These are phyloP conservation scores for Lentinula sp. DNA, from an alignment of 768 basidiomycete species.

Conservation along the genomic window DNA sequence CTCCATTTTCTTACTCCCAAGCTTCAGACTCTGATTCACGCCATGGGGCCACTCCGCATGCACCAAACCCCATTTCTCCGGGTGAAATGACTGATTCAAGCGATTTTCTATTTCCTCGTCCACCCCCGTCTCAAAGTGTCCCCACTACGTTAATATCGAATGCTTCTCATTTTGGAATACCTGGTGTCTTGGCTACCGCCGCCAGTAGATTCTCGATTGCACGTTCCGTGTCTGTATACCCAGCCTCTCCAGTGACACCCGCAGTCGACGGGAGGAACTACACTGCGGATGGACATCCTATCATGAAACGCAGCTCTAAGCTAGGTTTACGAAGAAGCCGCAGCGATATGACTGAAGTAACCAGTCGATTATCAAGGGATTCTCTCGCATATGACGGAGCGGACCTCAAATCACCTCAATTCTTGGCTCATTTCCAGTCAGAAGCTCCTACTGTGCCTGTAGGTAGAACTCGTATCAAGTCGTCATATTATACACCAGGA, in stretches of 20 bases:
- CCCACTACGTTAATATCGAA: constrained; percentile 1
- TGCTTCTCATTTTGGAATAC: neutral
- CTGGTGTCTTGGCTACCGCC: constrained; percentile 4
- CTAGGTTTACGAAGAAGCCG: constrained; percentile 18
- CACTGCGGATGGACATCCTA: constrained; percentile 35
- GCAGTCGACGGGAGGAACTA: constrained; percentile 24
- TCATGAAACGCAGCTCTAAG: constrained; percentile 31
- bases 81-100: neutral
- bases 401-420: constrained; percentile 39
- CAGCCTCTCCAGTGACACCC: constrained; percentile 24
- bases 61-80: neutral
- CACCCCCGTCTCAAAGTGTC: constrained; percentile 2
- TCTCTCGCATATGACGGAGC: constrained; percentile 50
- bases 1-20: neutral
- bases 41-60: neutral
- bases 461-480: constrained; percentile 64
- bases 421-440: constrained; percentile 19
- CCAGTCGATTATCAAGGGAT: constrained; percentile 17
- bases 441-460: constrained; percentile 26
- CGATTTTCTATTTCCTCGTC: constrained; percentile 3
- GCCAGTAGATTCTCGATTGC: constrained; percentile 33
- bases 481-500: constrained; percentile 56
- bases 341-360: constrained; percentile 18
- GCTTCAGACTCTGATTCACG: neutral
- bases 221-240: constrained; percentile 43